Base-by-base conservation (phyloP, 2,329 filamentous ascomycete species). In the Penicillium hesseltinei region DNA sequence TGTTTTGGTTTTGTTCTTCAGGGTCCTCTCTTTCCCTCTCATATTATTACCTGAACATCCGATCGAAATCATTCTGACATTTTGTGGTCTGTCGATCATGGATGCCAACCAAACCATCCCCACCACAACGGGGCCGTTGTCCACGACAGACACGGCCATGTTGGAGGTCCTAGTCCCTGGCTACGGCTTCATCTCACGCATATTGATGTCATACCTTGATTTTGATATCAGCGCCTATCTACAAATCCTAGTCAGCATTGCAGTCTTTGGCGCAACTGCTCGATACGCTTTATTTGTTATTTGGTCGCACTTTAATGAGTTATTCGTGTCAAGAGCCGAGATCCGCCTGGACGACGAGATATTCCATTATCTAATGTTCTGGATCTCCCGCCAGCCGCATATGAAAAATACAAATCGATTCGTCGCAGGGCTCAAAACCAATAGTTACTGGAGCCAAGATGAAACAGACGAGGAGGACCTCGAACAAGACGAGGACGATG, bases 281-380 rank as follows among this genome's bases (percentile, higher is more conserved):
- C 78, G 78, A 59, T 87, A 87, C 62, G 68, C 82, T 44, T 48
- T 79, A 52, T 71, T 76, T 2, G 81, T 79, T 63, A 56, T 83
- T 13, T 81, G 78, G 75, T 69, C 71, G 1, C 70, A 81, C 39
- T 61, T 86, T 31, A 77, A 82, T 42, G 66, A 75, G 6, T 76
- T 88, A 64, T 81, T 88, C 64, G 85, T 88, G 78, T 88, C 84
- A 3, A 84, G 82, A 1, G 86, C 87, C 19, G 84, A 87, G 63
- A 83, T 91, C 39, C 81, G 85, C 44, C 81, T 84, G 29, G 86
- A 90, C 56, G 88, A 91, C 64, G 88, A 90, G 69, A 84, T 88
- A 56, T 90, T 89, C 76, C 87, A 87, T 67, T 88, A 89, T 66
- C 67, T 90, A 40, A 89, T 90, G 85, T 80, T 79, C 27, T 90